Evolutionary conservation across 257 asterid species (phyloP), one percentile per base, ranked within the genome.

Genomic region (Solanum megistacrolobum): DNA sequence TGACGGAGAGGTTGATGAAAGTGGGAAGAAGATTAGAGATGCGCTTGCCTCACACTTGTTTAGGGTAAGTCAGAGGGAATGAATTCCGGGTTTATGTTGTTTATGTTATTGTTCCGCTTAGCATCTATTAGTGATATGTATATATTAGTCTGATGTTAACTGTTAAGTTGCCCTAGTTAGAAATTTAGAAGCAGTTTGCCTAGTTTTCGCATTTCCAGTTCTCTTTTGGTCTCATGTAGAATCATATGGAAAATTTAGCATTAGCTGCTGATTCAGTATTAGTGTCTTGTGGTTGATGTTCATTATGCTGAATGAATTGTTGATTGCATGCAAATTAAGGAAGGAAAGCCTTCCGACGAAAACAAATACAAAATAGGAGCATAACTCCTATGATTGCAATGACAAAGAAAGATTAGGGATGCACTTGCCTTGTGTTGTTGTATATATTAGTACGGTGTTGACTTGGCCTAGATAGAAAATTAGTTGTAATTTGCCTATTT

Each of bases 1-100:
- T 48, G 92, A 92, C 43, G 98, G 96, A 86, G 95, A 90, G 82
- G 92, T 88, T 12, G 90, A 91, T 89, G 98, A 93, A 79, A 89
- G 89, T 85, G 99, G 96, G 89, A 90, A 89, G 95, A 88, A 88
- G 83, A 90, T 88, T 75, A 91, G 99, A 86, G 95, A 94, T 87
- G 98, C 95, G 31, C 98, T 94, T 86, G 96, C 98, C 29, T 91
- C 90, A 11, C 98, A 94, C 90, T 92, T 96, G 94, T 90, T 91
- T 90, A 93, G 92, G 92, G 92, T 89, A 84, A 92, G 93, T 90
- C 93, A 90, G 91, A 94, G 93, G 74, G 86, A 81, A 83, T 95
- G 89, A 90, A 87, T 87, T 55, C 27, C 79, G 35, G 29, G 32
- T 20, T 65, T 62, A 12, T 39, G 73, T 25, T 32, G 29, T 60